Percentiles rank a stretch among this genome's conserved stretches.
Evolutionary conservation across 768 basidiomycete species (phyloP).

Genomic region (Cantharellus cinnabarinus): DNA sequence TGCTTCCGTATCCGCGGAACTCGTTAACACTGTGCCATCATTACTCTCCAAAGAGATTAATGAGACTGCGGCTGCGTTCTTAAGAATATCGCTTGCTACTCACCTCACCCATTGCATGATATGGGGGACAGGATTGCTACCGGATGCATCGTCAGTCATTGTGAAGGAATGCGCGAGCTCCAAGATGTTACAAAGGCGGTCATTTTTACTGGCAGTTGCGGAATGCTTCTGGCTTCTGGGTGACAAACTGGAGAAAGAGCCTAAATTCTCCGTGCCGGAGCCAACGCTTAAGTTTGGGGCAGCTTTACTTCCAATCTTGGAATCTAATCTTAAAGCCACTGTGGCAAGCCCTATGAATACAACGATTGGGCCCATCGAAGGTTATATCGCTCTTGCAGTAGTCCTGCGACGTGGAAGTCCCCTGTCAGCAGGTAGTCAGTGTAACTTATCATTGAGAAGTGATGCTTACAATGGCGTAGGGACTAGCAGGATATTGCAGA

Average conservation of each 20-base stretch:
- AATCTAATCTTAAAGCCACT: conserved; percentile 45
- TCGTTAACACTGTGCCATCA: conserved; percentile 22
- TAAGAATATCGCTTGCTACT: conserved; percentile 32
- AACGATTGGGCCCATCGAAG: conserved; percentile 55
- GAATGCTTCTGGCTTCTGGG: conserved; percentile 31
- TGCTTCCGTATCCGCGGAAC: conserved; percentile 26
- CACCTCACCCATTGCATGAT: conserved; percentile 27
- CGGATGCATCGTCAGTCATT: conserved; percentile 31
- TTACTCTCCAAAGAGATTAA: conserved; percentile 57
- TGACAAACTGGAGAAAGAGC: conserved; percentile 12
- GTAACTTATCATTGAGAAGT: background rate
- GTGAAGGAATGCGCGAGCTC: conserved; percentile 49
- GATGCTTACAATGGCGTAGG: background rate
- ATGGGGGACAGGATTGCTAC: conserved; percentile 12
- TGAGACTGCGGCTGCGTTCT: conserved; percentile 36
- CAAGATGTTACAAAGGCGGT: conserved; percentile 40
- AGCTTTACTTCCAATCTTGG: conserved; percentile 38
- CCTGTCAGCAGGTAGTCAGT: background rate
- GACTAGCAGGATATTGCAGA: conserved; percentile 1
- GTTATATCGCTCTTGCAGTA: conserved; percentile 53
- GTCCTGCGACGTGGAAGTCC: conserved; percentile 33
- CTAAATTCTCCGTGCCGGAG: conserved; percentile 9
- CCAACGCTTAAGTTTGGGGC: conserved; percentile 33
- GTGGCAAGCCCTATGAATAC: conserved; percentile 37
- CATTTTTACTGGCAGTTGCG: conserved; percentile 45